Base-by-base conservation (phyloP, 179 eudicot species). In the Corrigiola litoralis region DNA sequence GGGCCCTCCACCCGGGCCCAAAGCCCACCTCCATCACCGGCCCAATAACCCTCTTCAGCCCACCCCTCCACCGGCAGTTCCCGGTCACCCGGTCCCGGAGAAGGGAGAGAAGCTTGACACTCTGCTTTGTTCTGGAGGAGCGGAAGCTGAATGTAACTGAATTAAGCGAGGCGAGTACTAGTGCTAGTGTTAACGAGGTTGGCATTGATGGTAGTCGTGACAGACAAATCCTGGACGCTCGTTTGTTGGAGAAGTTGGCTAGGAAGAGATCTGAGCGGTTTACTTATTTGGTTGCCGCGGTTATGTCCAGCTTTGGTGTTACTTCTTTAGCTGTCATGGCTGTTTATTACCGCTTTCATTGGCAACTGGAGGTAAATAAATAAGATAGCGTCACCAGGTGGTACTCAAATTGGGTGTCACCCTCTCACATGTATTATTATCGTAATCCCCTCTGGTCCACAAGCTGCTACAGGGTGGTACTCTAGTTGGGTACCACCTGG, bases 291-390 rank as follows among this genome's bases (percentile, higher is more conserved):
- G 60, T 90, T 4, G 99, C 97, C 1, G 99, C 97, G 6, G 86
- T 94, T 0, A 80, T 94, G 96, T 94, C 96, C 10, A 94, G 82
- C 28, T 73, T 94, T 0, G 99, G 97, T 18, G 79, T 90, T 21
- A 90, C 94, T 27, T 87, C 94, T 18, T 74, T 94, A 94, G 97
- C 99, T 31, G 60, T 90, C 40, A 44, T 86, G 79, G 84, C 97
- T 34, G 99, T 94, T 63, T 90, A 94, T 58, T 94, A 81, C 62
- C 79, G 99, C 0, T 94, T 94, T 44, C 62, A 80, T 14, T 94
- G 96, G 96, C 97, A 88, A 80, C 79, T 91, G 88, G 87, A 94
- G 92, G 97, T 90, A 77, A 13, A 5, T 20, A 23, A 66, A 5
- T 1, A 46, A n/a, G n/a, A n/a, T n/a, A n/a, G n/a, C n/a, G n/a